Conservation (phyloP, 371 early-diverging fungal genomes). For the Capillidium rhysosporum region DNA sequence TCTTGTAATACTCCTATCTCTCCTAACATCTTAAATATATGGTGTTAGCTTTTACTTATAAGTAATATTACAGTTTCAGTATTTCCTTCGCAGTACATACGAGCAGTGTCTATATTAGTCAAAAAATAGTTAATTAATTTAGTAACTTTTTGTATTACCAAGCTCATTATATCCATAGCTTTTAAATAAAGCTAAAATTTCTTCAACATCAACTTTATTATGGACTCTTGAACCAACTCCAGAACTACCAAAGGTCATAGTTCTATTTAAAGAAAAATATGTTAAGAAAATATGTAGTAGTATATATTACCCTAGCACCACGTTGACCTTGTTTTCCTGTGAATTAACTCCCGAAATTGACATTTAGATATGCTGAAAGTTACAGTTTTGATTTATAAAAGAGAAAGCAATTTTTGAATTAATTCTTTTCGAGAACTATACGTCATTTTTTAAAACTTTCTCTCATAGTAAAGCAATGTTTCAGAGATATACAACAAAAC, state of each 20-base stretch:
- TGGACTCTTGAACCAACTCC: slow-evolving; percentile 15
- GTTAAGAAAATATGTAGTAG: not conserved
- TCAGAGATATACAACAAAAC: too few relatives aligned
- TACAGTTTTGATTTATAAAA: too few relatives aligned
- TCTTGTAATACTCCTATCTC: slow-evolving; percentile 14
- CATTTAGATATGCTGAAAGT: too few relatives aligned
- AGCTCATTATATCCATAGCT: slow-evolving; percentile 21
- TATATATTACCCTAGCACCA: not conserved
- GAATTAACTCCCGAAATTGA: too few relatives aligned
- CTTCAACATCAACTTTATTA: slow-evolving; percentile 14
- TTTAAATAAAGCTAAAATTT: slow-evolving; percentile 19
- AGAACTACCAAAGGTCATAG: slow-evolving; percentile 8
- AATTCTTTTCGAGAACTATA: too few relatives aligned
- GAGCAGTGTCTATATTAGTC: slow-evolving; percentile 11
- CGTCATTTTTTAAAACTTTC: too few relatives aligned
- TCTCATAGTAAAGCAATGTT: too few relatives aligned
- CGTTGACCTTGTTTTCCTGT: not conserved
- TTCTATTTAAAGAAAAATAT: slow-evolving; percentile 1
- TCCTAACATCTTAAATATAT: slow-evolving; percentile 13
- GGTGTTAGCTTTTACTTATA: not conserved
- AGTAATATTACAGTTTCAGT: slow-evolving; percentile 18
- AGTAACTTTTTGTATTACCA: slow-evolving; percentile 8
- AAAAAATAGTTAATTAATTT: not conserved
- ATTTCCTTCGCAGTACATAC: slow-evolving; percentile 23
- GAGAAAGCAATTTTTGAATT: too few relatives aligned